Conservation (phyloP, 768 basidiomycete genomes). For the Suillus occidentalis region DNA sequence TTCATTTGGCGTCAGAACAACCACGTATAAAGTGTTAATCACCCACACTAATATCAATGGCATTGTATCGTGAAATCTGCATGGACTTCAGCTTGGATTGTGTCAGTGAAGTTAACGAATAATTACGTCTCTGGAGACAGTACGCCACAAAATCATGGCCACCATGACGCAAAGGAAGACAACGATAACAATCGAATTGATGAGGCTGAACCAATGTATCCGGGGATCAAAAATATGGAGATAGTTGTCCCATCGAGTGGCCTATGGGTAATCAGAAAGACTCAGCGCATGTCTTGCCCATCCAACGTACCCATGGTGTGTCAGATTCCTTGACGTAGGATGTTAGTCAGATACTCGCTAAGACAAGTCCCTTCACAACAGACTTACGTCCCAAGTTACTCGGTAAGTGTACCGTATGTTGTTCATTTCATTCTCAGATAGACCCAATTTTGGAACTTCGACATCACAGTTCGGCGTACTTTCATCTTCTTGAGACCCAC, state of each 20-base stretch:
- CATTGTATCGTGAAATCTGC: constrained; percentile 93
- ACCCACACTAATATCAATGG: constrained; percentile 83
- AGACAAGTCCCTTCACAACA: constrained; percentile 4
- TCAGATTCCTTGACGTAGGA: constrained; percentile 62
- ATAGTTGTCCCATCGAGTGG: constrained; percentile 96
- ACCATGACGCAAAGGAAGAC: constrained; percentile 93
- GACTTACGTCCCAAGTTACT: constrained; percentile 79
- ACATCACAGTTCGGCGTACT: constrained; percentile 52
- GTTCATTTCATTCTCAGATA: constrained; percentile 62
- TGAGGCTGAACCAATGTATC: constrained; percentile 95
- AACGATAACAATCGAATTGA: constrained; percentile 91
- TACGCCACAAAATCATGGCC: constrained; percentile 83
- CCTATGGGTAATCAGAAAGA: constrained; percentile 45
- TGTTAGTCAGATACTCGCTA: not conserved
- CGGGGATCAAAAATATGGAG: constrained; percentile 90
- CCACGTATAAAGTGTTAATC: not conserved
- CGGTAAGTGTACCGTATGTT: constrained; percentile 83
- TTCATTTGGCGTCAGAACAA: constrained; percentile 1
- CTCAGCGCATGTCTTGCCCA: not conserved
- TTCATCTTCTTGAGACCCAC: constrained; percentile 50
- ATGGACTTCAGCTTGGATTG: constrained; percentile 13
- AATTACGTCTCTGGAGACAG: constrained; percentile 83
- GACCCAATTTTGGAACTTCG: constrained; percentile 46
- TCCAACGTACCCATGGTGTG: constrained; percentile 68
- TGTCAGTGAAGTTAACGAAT: constrained; percentile 5